Base-by-base conservation (phyloP, 1,284 basidiomycete genomes). In the Trichosporon inkin region DNA sequence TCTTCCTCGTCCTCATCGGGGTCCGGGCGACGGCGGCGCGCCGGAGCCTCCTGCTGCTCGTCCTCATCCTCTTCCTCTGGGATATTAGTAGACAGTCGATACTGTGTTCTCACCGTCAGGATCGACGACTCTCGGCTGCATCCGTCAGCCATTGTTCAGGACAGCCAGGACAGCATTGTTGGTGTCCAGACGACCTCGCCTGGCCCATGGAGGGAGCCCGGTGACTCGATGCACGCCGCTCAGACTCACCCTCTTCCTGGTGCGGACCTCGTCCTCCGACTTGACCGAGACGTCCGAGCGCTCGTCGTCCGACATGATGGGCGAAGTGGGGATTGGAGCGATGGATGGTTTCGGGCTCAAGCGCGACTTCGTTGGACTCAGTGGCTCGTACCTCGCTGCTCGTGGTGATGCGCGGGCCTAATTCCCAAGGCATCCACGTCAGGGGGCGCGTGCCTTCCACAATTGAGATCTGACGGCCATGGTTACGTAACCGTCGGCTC, bases 211-310 rank as follows among this genome's bases (percentile, higher is more conserved):
- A 22, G 14, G 6, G 11, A 28, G 44, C 44, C 10, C 20, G 16
- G 24, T 4, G 8, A 22, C 44, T 49, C 28, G 44, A 32, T 32
- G 28, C 44, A 24, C 6, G 20, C 28, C 1, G 3, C 34, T 20
- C 16, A 10, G n/a, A 67, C 72, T 67, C 60, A 74, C 74, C 63
- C 72, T 64, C 66, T 74, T 74, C 59, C 66, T 69, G 13, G 68
- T 41, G 39, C 63, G 60, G 38, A 56, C 68, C 51, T 63, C 65
- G 53, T 66, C 68, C 14, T 65, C 61, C 6, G 61, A 63, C 49
- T 65, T 61, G 24, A 65, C 61, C 8, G 65, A 63, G 41, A 24
- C 38, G 53, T 54, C 53, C 17, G 64, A 62, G 52, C 62, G 52
- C 60, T 70, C 70, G 57, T 67, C 62, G 60, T 72, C 69, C 20